Evolutionary conservation across 2,329 filamentous ascomycete genomes (phyloP).

Genomic region (Sporothrix schenckii): DNA sequence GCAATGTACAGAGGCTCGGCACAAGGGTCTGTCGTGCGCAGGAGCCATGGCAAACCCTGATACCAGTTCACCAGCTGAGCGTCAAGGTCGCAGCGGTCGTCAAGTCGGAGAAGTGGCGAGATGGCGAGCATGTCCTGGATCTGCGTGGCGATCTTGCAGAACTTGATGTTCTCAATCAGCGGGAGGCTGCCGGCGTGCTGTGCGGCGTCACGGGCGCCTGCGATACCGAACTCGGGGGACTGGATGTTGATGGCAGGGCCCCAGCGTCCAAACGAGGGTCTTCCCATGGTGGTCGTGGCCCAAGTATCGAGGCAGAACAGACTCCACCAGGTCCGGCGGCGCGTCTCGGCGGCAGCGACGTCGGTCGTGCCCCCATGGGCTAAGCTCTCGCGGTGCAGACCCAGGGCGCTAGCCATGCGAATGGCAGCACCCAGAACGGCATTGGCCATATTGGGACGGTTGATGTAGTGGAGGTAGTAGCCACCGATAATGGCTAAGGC

Average conservation of each 20-base stretch:
- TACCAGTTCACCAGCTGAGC: slow-evolving; percentile 72
- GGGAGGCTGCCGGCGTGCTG: slow-evolving; percentile 69
- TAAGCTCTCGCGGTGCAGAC: slow-evolving; percentile 67
- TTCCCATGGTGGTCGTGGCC: slow-evolving; percentile 70
- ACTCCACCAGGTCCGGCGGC: slow-evolving; percentile 73
- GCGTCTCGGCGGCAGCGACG: slow-evolving; percentile 60
- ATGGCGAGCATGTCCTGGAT: slow-evolving; percentile 76
- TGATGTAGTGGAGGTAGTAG: slow-evolving; percentile 77
- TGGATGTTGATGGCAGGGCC: slow-evolving; percentile 69
- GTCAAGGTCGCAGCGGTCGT: slow-evolving; percentile 69
- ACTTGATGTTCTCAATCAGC: slow-evolving; percentile 74
- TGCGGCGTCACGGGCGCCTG: slow-evolving; percentile 52
- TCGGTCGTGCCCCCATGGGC: slow-evolving; percentile 50
- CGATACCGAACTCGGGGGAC: slow-evolving; percentile 59
- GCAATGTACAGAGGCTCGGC: slow-evolving; percentile 71
- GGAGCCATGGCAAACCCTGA: slow-evolving; percentile 67
- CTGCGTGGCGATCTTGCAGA: slow-evolving; percentile 76
- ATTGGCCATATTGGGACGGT: slow-evolving; percentile 76
- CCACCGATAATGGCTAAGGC: slow-evolving; percentile 71
- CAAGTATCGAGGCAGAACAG: slow-evolving; percentile 74
- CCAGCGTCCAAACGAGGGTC: slow-evolving; percentile 69
- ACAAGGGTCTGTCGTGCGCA: slow-evolving; percentile 67
- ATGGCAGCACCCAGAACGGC: slow-evolving; percentile 71
- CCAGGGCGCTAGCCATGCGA: slow-evolving; percentile 73
- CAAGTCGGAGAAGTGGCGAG: slow-evolving; percentile 65